These are phyloP conservation scores for Botryobasidium botryosum DNA, from an alignment of 768 basidiomycete species.

Conservation along the genomic window DNA sequence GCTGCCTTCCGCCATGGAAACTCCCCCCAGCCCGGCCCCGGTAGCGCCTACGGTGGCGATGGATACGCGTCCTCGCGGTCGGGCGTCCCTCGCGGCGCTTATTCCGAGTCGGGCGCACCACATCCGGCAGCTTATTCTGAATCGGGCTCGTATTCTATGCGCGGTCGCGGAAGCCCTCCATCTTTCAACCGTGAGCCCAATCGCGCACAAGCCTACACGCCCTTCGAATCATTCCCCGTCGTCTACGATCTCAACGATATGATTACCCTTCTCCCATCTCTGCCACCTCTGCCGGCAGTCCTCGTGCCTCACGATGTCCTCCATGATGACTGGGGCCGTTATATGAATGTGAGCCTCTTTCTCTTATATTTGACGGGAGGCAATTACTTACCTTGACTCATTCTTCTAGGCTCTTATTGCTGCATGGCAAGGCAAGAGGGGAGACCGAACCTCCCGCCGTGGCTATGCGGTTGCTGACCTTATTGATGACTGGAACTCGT, in stretches of 20 bases:
- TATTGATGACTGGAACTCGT: conserved; percentile 62
- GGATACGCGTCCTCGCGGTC: too few relatives aligned
- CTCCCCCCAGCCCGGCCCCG: too few relatives aligned
- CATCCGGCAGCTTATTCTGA: too few relatives aligned
- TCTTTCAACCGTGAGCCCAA: background rate
- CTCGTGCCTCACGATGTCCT: conserved; percentile 63
- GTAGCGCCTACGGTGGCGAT: too few relatives aligned
- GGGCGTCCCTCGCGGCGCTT: too few relatives aligned
- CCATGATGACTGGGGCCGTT: conserved; percentile 62
- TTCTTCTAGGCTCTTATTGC: conserved; percentile 44
- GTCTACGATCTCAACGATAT: conserved; percentile 58
- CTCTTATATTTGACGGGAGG: background rate
- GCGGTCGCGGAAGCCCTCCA: too few relatives aligned
- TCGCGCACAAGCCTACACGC: conserved; percentile 30
- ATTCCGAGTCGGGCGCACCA: too few relatives aligned
- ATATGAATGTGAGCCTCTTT: conserved; percentile 43
- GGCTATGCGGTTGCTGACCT: conserved; percentile 32
- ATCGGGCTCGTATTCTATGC: too few relatives aligned
- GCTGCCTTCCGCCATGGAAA: too few relatives aligned
- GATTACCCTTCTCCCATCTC: conserved; percentile 17
- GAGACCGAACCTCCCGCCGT: conserved; percentile 23
- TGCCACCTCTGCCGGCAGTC: conserved; percentile 52
- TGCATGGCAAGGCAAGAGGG: conserved; percentile 45
- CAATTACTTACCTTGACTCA: background rate
- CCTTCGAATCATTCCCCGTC: conserved; percentile 54